phyloP scores from a whole-genome alignment of 495 filamentous ascomycete genomes.

The Penicillium paxilli region DNA sequence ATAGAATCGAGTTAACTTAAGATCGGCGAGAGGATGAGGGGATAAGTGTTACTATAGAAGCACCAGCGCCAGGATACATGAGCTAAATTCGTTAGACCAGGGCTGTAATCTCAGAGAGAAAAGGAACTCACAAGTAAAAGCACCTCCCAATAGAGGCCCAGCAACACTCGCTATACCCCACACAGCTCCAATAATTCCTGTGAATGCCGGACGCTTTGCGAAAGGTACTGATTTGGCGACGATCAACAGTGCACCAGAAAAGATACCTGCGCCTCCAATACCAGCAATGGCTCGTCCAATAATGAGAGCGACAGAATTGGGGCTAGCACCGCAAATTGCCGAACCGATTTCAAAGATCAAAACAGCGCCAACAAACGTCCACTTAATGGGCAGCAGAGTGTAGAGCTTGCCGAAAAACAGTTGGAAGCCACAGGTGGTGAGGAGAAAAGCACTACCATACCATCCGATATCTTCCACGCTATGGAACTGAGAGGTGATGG shows the following conservation, averaged over 20 bases:
- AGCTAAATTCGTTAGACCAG: background rate
- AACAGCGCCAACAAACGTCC: background rate
- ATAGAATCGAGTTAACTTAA: background rate
- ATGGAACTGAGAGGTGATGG: background rate
- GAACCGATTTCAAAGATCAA: background rate
- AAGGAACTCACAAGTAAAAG: conserved; percentile 34
- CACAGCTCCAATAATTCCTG: background rate
- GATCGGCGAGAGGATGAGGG: background rate
- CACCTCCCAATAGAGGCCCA: conserved; percentile 23
- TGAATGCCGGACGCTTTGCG: conserved; percentile 31
- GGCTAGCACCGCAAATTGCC: background rate
- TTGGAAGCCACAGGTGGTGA: conserved; percentile 16
- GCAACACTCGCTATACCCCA: background rate
- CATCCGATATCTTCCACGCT: background rate
- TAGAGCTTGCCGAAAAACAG: conserved; percentile 10
- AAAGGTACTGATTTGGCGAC: conserved; percentile 43
- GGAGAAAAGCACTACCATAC: conserved; percentile 3
- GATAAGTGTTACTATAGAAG: conserved; percentile 35
- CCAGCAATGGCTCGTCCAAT: conserved; percentile 28
- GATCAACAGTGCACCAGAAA: conserved; percentile 28
- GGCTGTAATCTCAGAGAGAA: no score
- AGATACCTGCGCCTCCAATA: conserved; percentile 20
- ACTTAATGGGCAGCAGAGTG: background rate
- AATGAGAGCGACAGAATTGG: conserved; percentile 22
- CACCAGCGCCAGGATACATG: conserved; percentile 49